phyloP scores from a whole-genome alignment of 2,329 filamentous ascomycete species.

The Helminthosporium solani region DNA sequence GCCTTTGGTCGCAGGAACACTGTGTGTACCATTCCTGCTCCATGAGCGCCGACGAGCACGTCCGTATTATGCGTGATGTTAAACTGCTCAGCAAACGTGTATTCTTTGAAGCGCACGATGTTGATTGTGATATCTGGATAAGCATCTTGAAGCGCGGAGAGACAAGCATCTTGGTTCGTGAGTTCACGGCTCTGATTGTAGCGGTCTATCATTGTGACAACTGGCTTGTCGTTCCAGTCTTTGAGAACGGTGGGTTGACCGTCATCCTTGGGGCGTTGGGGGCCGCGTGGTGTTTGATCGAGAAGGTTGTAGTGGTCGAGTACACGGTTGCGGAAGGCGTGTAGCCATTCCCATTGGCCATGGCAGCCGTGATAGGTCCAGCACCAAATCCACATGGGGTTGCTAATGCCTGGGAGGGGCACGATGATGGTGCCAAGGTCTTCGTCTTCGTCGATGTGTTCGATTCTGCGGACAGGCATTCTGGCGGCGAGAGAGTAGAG shows the following conservation, averaged over 20 bases:
- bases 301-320: background rate
- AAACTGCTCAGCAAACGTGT: background rate
- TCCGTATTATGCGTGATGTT: conserved; percentile 1
- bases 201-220: background rate
- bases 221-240: background rate
- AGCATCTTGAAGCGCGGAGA: background rate
- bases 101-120: background rate
- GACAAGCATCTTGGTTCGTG: background rate
- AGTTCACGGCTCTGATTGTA: background rate
- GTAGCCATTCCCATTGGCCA: background rate
- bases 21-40: background rate
- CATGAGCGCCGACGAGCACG: background rate
- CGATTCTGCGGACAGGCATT: background rate
- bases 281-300: background rate
- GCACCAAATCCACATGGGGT: background rate
- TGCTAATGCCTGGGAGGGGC: background rate
- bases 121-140: background rate
- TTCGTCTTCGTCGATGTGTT: background rate
- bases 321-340: background rate
- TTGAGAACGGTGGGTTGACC: background rate
- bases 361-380: conserved; percentile 1
- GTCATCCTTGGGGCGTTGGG: background rate
- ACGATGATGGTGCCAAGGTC: conserved; percentile 1
- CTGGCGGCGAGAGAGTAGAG: background rate
- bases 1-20: background rate